phyloP scores from a whole-genome alignment of 331 rosid genomes.

The Stylosanthes scabra region DNA sequence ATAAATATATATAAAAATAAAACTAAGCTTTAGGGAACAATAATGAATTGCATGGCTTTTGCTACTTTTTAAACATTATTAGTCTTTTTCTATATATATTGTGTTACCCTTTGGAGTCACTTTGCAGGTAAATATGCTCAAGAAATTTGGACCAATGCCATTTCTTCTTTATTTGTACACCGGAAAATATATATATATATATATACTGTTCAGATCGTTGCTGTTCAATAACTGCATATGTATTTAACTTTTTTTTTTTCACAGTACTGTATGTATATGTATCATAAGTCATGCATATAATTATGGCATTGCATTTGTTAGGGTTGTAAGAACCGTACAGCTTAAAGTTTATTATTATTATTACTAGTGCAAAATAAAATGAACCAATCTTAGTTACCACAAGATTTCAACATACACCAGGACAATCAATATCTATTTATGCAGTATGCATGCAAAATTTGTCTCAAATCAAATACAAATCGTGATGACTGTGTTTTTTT shows the following conservation, averaged over 20 bases:
- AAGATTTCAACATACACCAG: background rate
- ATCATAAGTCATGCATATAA: background rate
- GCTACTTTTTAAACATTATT: background rate
- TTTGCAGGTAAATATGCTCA: background rate
- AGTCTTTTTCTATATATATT: background rate
- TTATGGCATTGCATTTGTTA: background rate
- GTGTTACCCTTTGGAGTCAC: background rate
- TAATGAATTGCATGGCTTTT: background rate
- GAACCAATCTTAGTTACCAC: background rate
- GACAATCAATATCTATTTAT: background rate
- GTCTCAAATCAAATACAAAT: background rate
- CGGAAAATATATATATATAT: background rate
- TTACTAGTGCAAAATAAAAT: background rate
- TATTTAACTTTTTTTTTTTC: no score
- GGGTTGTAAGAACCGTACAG: background rate
- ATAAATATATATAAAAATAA: background rate
- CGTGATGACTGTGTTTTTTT: no score
- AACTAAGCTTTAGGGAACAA: background rate
- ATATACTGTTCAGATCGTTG: background rate
- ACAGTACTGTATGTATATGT: no score
- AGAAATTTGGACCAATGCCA: background rate
- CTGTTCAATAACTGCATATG: conserved; percentile 4
- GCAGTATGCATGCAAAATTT: background rate
- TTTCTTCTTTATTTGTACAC: background rate
- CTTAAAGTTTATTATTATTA: no score